Percentiles rank a stretch among this genome's conserved stretches.
Evolutionary conservation across 805 yeast species (phyloP).

Genomic region (Yamadazyma sp.): DNA sequence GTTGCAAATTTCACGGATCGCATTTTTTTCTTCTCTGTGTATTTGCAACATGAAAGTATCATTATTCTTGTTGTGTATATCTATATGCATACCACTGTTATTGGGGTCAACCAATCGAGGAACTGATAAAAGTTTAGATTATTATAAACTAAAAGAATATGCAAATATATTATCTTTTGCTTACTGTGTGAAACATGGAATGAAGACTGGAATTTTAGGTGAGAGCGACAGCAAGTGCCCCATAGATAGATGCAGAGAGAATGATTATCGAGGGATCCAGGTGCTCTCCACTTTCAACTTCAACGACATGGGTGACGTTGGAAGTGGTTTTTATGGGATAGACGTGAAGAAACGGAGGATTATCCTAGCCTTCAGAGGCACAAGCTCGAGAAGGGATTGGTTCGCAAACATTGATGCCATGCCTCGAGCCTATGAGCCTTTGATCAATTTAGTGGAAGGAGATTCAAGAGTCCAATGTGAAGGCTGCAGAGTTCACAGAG

Average conservation of each 20-base stretch:
- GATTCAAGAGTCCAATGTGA: conserved; percentile 34
- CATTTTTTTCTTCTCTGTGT: neutral
- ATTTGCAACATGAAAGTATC: conserved; percentile 3
- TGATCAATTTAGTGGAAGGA: conserved; percentile 21
- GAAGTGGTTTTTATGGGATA: conserved; percentile 55
- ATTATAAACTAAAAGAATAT: conserved; percentile 26
- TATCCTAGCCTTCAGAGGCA: conserved; percentile 60
- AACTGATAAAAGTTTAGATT: conserved; percentile 18
- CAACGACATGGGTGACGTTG: conserved; percentile 43
- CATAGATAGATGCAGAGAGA: conserved; percentile 22
- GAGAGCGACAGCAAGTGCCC: conserved; percentile 24
- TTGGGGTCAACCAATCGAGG: neutral
- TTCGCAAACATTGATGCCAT: conserved; percentile 51
- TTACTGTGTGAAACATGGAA: conserved; percentile 36
- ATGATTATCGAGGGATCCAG: conserved; percentile 25
- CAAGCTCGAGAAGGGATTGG: conserved; percentile 63
- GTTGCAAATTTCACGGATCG: conserved; percentile 1
- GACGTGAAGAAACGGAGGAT: conserved; percentile 47
- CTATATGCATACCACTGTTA: no score
- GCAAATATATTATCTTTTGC: conserved; percentile 38
- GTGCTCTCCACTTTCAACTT: conserved; percentile 43
- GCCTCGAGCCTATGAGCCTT: conserved; percentile 50
- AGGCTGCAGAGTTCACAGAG: conserved; percentile 62
- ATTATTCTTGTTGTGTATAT: no score
- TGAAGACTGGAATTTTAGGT: conserved; percentile 25